Evolutionary conservation across 1,139 yeast genomes (phyloP).

Genomic region (Yamadazyma kanchanaburiensis): DNA sequence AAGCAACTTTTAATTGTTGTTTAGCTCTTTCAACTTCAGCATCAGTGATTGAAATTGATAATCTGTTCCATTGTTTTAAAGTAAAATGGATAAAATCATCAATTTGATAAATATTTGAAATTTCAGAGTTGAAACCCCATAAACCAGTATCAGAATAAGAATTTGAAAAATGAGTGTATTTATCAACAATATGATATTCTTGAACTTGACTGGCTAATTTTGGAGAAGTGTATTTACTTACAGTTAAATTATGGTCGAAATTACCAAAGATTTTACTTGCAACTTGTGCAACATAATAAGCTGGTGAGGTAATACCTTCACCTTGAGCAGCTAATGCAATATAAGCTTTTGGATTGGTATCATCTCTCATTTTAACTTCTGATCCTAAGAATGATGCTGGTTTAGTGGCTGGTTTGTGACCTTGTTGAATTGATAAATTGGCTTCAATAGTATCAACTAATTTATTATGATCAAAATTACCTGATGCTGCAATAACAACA

Average conservation of each 20-base stretch:
- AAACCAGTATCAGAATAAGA: slow-evolving; percentile 76
- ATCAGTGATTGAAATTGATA: slow-evolving; percentile 68
- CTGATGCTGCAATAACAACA: slow-evolving; percentile 68
- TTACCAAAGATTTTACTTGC: slow-evolving; percentile 70
- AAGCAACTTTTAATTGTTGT: slow-evolving; percentile 59
- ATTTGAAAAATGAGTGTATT: slow-evolving; percentile 65
- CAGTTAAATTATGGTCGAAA: slow-evolving; percentile 52
- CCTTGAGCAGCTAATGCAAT: slow-evolving; percentile 72
- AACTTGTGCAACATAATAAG: slow-evolving; percentile 67
- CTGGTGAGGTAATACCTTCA: slow-evolving; percentile 60
- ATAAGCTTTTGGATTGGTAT: slow-evolving; percentile 77
- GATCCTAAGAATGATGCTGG: slow-evolving; percentile 74
- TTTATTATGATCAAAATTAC: slow-evolving; percentile 67
- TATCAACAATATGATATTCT: slow-evolving; percentile 71
- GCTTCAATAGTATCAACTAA: slow-evolving; percentile 63
- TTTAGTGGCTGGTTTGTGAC: slow-evolving; percentile 51
- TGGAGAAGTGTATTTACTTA: slow-evolving; percentile 71
- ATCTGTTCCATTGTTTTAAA: slow-evolving; percentile 84
- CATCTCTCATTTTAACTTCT: slow-evolving; percentile 84
- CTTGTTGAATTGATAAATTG: slow-evolving; percentile 45
- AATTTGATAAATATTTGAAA: slow-evolving; percentile 53
- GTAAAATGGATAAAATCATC: slow-evolving; percentile 80
- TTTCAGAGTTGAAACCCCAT: slow-evolving; percentile 75
- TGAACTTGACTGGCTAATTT: slow-evolving; percentile 74
- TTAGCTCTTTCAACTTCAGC: slow-evolving; percentile 79